phyloP scores from a whole-genome alignment of 495 filamentous ascomycete species.

The Podospora comata region DNA sequence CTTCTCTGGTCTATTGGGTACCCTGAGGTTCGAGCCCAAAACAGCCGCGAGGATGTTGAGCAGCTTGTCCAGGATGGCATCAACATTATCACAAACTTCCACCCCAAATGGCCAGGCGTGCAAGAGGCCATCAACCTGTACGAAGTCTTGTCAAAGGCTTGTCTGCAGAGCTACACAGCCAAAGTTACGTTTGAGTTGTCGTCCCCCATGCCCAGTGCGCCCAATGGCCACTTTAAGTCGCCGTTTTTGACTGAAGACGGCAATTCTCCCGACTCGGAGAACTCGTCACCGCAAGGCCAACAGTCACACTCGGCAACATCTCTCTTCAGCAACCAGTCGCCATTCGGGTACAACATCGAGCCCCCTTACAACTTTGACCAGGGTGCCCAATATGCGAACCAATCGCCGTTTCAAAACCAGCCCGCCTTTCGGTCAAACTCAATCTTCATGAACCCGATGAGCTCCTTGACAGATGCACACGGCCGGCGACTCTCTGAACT shows the following conservation, averaged over 20 bases:
- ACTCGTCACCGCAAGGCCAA: constrained; percentile 24
- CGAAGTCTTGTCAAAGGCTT: constrained; percentile 71
- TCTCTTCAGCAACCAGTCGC: constrained; percentile 41
- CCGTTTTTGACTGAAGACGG: constrained; percentile 51
- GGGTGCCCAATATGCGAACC: constrained; percentile 21
- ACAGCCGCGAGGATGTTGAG: constrained; percentile 68
- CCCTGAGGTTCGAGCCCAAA: constrained; percentile 67
- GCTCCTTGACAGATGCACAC: constrained; percentile 44
- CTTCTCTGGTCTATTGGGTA: constrained; percentile 87
- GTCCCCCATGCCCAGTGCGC: constrained; percentile 36
- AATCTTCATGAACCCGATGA: constrained; percentile 51
- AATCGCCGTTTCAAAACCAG: constrained; percentile 35
- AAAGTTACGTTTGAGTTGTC: constrained; percentile 29
- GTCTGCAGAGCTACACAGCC: constrained; percentile 72
- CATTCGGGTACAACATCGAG: constrained; percentile 53
- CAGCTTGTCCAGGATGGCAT: constrained; percentile 65
- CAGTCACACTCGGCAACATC: constrained; percentile 19
- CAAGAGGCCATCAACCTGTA: constrained; percentile 79
- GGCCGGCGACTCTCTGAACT: constrained; percentile 54
- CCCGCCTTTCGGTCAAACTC: constrained; percentile 53
- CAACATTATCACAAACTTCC: constrained; percentile 68
- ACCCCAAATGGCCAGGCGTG: constrained; percentile 85
- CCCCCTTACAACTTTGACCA: constrained; percentile 32
- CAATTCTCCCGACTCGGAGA: constrained; percentile 43
- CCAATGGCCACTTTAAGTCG: constrained; percentile 60